Conservation (phyloP, 73 alveolate species). For the Paramecium sexaurelia region DNA sequence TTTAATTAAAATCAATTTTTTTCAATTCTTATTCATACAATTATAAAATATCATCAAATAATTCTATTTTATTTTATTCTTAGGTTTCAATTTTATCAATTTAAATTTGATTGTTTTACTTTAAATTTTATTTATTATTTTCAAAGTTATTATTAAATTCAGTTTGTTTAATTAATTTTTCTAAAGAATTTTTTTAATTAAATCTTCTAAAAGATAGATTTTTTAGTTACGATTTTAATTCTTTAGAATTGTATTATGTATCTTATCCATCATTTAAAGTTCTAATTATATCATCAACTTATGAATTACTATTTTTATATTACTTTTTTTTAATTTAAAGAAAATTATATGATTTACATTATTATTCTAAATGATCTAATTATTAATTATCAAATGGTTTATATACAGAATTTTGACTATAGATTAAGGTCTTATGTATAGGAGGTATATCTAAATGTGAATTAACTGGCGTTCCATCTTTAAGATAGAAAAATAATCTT, state of each 20-base stretch:
- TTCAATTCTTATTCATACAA: slow-evolving; percentile 17
- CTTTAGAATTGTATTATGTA: neutral
- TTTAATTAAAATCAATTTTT: neutral
- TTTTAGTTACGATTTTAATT: neutral
- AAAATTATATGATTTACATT: neutral
- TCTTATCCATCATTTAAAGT: slow-evolving; percentile 2
- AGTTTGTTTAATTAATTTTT: neutral
- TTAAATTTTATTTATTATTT: neutral
- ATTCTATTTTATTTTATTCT: neutral
- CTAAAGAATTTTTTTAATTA: neutral
- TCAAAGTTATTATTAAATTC: neutral
- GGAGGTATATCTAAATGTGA: slow-evolving; percentile 39
- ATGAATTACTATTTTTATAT: neutral
- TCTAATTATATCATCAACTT: neutral
- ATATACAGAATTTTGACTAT: neutral
- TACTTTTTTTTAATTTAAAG: neutral
- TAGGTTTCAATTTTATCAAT: neutral
- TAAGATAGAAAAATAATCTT: neutral
- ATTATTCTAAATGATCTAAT: neutral
- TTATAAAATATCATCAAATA: neutral
- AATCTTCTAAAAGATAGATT: neutral
- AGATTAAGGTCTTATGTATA: neutral
- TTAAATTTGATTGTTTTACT: neutral
- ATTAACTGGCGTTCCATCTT: slow-evolving; percentile 48
- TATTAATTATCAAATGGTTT: neutral